Evolutionary conservation across 2,329 filamentous ascomycete species (phyloP), one percentile per base, ranked within the genome.

Genomic region (Aspergillus ochraceoroseus): DNA sequence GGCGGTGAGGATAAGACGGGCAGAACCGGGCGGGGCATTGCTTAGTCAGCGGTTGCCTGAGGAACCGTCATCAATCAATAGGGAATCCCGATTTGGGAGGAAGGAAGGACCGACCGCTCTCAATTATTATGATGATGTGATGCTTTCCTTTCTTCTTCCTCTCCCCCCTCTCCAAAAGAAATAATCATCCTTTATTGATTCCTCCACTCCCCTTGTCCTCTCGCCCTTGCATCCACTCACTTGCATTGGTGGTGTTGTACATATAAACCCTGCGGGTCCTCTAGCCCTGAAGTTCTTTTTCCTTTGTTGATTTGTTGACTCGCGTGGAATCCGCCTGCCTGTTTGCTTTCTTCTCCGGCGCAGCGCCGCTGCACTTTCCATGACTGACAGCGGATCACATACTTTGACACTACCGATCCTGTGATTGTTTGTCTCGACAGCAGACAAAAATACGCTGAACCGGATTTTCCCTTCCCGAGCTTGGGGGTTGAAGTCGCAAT

Each of bases 11-110:
- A 27, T n/a, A 37, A 5, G 2, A 2, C 18, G 25, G 52, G 61
- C 60, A 64, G 54, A 59, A 60, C 15, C 2, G 27, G 53, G 57
- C 54, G 56, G 59, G 54, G 52, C 42, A 5, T 6, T 2, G 35
- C 15, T 62, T 53, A 61, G 51, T 63, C 57, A 63, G 41, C 47
- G 12, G 64, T 68, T 66, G 61, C 62, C 57, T 43, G 27, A 51
- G 53, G 57, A 54, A 67, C 63, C 19, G 32, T 44, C 41, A 48
- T 54, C 29, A 38, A 59, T 61, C 58, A 64, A 62, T 31, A 43
- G 31, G 22, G 32, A 38, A 43, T 35, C 30, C 18, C 17, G 26
- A 32, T 31, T 36, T 31, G 15, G 14, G n/a, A 14, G 14, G 12
- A 29, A 20, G 33, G 41, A 46, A n/a, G n/a, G n/a, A n/a, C n/a